Evolutionary conservation across 352 stramenopile genomes (phyloP), one percentile per base, ranked within the genome.

Genomic region (Pythium rhizo-oryzae): DNA sequence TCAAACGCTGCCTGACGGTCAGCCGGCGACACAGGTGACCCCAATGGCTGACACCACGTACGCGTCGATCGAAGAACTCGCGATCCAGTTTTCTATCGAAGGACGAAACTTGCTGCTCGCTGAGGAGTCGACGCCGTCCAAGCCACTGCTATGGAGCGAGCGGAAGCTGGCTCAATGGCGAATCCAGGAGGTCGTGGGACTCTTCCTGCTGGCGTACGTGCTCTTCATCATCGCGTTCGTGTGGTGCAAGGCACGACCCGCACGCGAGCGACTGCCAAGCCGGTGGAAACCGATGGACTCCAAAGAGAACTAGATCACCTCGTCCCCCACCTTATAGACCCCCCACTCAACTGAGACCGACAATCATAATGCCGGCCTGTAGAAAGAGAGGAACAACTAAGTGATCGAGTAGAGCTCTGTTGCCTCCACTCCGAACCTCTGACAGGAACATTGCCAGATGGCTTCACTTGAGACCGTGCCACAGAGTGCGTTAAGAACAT

Each of bases 61-160:
- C 71, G 78, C 80, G 12, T 80, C 80, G 1, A 79, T 95, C 41
- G 87, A 95, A 55, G 78, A 90, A 37, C 59, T 91, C 43, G 87
- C 87, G 51, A 95, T 95, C 65, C 73, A 91, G 67, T 93, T 92
- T 62, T 93, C 85, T 3, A 76, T 92, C 9, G 85, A 93, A 60
- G 87, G 83, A 35, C 74, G 79, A 0, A 80, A 85, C 60, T 35
- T 91, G 50, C 61, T 92, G 37, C 73, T 91, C 30, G 75, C 77
- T 9, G 79, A 89, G 43, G 70, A 79, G 1, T 64, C 81, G 5
- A 69, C 46, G 21, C 63, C 41, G 23, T 60, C 57, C 25, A 69
- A 73, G 30, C 61, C 56, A 9, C 5, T 58, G 12, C 47, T 70
- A 11, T 30, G 52, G 15, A 30, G 70, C 28, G 69, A 72, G 37